A percentile compares a stretch with the other conserved stretches of the same genome.
Evolutionary conservation across 2,329 filamentous ascomycete genomes (phyloP).

Genomic region (Gliomastix tumulicola): DNA sequence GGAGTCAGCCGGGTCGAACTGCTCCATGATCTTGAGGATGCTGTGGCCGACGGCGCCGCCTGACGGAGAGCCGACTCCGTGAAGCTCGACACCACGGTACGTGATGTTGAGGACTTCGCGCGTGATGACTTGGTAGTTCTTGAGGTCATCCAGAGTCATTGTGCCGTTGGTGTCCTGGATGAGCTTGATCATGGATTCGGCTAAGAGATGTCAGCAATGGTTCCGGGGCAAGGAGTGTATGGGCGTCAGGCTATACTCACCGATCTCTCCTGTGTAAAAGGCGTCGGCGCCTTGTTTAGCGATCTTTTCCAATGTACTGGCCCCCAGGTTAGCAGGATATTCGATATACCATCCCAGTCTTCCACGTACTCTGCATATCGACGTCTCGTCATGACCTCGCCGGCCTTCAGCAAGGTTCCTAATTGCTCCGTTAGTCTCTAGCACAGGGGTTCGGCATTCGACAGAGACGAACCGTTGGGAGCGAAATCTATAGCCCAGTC

Average conservation of each 20-base stretch:
- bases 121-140: conserved; percentile 61
- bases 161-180: conserved; percentile 69
- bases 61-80: conserved; percentile 65
- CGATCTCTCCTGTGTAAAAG: conserved; percentile 68
- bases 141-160: conserved; percentile 74
- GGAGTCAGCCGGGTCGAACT: conserved; percentile 54
- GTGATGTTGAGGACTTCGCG: conserved; percentile 57
- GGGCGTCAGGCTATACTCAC: conserved; percentile 11
- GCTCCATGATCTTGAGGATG: conserved; percentile 76
- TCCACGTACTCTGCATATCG: conserved; percentile 61
- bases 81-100: conserved; percentile 66
- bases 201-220: conserved; percentile 30
- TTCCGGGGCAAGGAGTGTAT: too few relatives aligned
- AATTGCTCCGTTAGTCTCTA: background rate
- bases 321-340: background rate
- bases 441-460: too few relatives aligned
- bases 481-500: conserved; percentile 87
- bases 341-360: too few relatives aligned
- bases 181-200: conserved; percentile 64
- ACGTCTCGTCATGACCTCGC: conserved; percentile 72
- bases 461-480: conserved; percentile 52
- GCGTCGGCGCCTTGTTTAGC: conserved; percentile 64
- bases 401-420: conserved; percentile 60
- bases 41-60: conserved; percentile 71
- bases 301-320: conserved; percentile 65